Percentiles rank a stretch among this genome's conserved stretches.
These are phyloP conservation scores for Leccinellum rugosiceps DNA, from an alignment of 768 basidiomycete species.

Conservation along the genomic window DNA sequence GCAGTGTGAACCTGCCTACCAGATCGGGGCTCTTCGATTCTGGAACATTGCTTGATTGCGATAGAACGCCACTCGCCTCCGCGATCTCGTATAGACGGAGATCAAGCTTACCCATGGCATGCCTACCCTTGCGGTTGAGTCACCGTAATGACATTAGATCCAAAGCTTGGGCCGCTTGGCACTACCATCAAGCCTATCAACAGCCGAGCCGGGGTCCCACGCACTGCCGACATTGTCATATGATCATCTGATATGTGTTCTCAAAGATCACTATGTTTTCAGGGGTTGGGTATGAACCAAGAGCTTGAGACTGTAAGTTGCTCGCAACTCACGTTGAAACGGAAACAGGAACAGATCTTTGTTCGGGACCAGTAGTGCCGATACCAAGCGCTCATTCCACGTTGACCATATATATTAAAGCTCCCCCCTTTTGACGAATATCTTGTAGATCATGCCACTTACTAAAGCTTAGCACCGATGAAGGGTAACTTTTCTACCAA, in stretches of 20 bases:
- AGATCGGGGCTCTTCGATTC: constrained; percentile 8
- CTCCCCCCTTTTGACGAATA: neutral
- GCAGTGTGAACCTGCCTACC: neutral
- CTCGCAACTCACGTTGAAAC: neutral
- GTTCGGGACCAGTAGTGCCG: constrained; percentile 9
- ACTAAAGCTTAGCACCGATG: neutral
- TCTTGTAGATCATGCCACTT: constrained; percentile 13
- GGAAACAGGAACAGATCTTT: neutral
- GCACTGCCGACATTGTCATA: constrained; percentile 14
- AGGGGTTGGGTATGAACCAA: neutral
- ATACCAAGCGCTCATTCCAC: constrained; percentile 5
- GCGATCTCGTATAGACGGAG: constrained; percentile 13
- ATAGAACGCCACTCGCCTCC: constrained; percentile 21
- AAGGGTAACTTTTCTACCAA: neutral
- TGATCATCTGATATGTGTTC: neutral
- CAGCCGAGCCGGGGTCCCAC: constrained; percentile 22
- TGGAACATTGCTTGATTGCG: constrained; percentile 2
- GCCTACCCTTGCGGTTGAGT: constrained; percentile 1
- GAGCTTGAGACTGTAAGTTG: neutral
- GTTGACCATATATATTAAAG: constrained; percentile 4
- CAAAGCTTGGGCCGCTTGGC: constrained; percentile 1
- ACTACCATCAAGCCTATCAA: neutral
- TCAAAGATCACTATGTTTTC: neutral
- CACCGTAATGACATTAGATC: constrained; percentile 9
- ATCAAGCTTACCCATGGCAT: constrained; percentile 1